phyloP scores from a whole-genome alignment of 2,329 filamentous ascomycete genomes.

The Fusarium keratoplasticum region DNA sequence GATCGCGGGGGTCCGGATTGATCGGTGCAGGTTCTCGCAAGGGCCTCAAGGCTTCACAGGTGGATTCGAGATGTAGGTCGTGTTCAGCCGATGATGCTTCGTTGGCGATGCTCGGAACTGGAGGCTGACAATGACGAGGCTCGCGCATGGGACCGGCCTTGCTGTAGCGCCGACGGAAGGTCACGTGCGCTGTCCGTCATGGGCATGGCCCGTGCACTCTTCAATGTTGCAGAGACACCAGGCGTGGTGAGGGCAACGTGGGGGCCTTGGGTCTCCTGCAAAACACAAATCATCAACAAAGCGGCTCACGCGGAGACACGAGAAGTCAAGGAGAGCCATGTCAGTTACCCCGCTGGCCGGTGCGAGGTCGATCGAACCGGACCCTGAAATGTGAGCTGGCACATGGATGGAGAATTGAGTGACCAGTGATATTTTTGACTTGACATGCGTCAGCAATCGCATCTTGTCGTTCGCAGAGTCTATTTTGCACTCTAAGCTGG shows the following conservation, averaged over 20 bases:
- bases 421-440: conserved; percentile 19
- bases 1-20: neutral
- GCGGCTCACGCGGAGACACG: conserved; percentile 29
- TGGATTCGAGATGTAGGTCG: neutral
- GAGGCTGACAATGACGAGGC: conserved; percentile 46
- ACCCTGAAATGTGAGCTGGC: conserved; percentile 27
- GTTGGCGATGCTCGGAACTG: conserved; percentile 28
- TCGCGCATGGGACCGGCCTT: conserved; percentile 28
- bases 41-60: neutral
- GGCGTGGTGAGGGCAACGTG: conserved; percentile 24
- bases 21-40: neutral
- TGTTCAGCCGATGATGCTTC: conserved; percentile 20
- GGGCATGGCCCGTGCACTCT: neutral
- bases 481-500: conserved; percentile 11
- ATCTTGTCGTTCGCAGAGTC: conserved; percentile 9
- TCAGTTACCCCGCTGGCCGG: conserved; percentile 37
- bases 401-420: conserved; percentile 8
- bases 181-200: conserved; percentile 27
- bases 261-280: conserved; percentile 13
- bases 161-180: conserved; percentile 16
- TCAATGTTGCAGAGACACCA: conserved; percentile 8
- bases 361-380: conserved; percentile 27
- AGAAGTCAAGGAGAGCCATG: conserved; percentile 28
- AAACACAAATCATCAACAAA: conserved; percentile 34
- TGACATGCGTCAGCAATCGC: neutral